phyloP scores from a whole-genome alignment of 2,329 filamentous ascomycete species.

The Rutstroemia sydowiana region DNA sequence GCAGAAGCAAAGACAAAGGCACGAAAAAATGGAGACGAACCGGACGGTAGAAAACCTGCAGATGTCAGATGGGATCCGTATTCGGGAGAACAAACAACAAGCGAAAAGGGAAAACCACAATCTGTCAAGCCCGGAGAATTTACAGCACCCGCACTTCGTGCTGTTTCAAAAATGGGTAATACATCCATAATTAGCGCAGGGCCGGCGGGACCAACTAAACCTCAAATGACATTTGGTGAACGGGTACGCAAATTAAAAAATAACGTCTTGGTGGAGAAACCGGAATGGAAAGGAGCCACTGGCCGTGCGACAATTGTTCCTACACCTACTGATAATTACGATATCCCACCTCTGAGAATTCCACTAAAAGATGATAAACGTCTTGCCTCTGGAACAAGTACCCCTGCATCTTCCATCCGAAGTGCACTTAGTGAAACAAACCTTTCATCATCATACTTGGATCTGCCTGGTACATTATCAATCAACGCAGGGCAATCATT shows the following conservation, averaged over 20 bases:
- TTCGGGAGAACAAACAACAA: slow-evolving; percentile 58
- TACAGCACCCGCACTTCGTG: slow-evolving; percentile 24
- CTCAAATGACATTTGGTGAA: slow-evolving; percentile 37
- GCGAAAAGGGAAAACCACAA: slow-evolving; percentile 45
- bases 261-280: slow-evolving; percentile 31
- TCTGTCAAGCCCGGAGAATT: slow-evolving; percentile 49
- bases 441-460: slow-evolving; percentile 18
- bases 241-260: slow-evolving; percentile 38
- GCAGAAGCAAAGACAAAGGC: slow-evolving; percentile 20
- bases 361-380: slow-evolving; percentile 43
- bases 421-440: slow-evolving; percentile 23
- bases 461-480: slow-evolving; percentile 13
- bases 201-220: too few relatives aligned
- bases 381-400: slow-evolving; percentile 14
- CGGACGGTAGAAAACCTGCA: slow-evolving; percentile 22
- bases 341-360: slow-evolving; percentile 45
- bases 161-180: slow-evolving; percentile 17
- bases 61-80: slow-evolving; percentile 56
- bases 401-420: slow-evolving; percentile 23
- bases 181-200: slow-evolving; percentile 22
- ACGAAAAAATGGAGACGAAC: slow-evolving; percentile 21
- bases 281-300: slow-evolving; percentile 67
- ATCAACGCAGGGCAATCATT: slow-evolving; percentile 15
- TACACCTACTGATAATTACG: slow-evolving; percentile 54
- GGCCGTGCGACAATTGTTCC: slow-evolving; percentile 58